Conservation (phyloP, 345 rosid genomes). For the Sisymbrium altissimum region DNA sequence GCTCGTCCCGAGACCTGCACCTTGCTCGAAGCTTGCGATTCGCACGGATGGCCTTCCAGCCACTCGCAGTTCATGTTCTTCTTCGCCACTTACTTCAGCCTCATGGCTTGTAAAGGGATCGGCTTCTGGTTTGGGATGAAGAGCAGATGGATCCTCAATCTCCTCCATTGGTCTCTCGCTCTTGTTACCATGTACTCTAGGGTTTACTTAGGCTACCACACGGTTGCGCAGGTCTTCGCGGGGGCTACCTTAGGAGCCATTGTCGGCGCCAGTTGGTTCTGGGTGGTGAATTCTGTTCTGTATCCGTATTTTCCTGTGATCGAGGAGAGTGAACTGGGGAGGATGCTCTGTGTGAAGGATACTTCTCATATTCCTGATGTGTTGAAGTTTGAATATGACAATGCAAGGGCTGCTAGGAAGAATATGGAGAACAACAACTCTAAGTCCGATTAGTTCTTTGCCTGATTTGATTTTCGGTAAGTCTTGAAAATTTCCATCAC, state of each 20-base stretch:
- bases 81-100: conserved; percentile 60
- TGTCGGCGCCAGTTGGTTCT: conserved; percentile 72
- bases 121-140: conserved; percentile 50
- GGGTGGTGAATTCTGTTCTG: conserved; percentile 64
- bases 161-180: conserved; percentile 64
- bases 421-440: conserved; percentile 14
- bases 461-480: conserved; percentile 30
- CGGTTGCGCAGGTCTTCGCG: conserved; percentile 80
- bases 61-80: conserved; percentile 93
- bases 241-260: conserved; percentile 66
- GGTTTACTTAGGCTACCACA: conserved; percentile 91
- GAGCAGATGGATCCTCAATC: conserved; percentile 43
- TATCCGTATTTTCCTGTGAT: conserved; percentile 57
- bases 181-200: conserved; percentile 80
- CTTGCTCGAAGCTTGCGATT: conserved; percentile 87
- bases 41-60: conserved; percentile 98
- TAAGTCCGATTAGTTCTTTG: conserved; percentile 46
- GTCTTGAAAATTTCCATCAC: background rate
- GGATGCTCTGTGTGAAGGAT: conserved; percentile 74
- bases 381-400: conserved; percentile 90
- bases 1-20: conserved; percentile 87
- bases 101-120: conserved; percentile 58
- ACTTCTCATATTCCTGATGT: conserved; percentile 86
- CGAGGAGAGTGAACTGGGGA: conserved; percentile 79
- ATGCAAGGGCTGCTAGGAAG: conserved; percentile 79